Base-by-base conservation (phyloP, 805 yeast genomes). In the Kazachstania kunashirensis region DNA sequence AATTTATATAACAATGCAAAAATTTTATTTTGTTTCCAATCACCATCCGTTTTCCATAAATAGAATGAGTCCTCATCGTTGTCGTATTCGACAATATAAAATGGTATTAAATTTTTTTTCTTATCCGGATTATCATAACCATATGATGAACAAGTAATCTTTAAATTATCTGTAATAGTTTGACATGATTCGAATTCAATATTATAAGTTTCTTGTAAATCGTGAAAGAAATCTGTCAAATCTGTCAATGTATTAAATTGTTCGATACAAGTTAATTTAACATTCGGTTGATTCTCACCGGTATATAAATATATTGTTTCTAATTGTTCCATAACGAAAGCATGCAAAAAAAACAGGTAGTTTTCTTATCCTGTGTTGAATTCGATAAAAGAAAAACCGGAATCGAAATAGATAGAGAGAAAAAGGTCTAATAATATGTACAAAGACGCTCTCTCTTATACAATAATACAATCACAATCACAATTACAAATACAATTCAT, bases 91-190 rank as follows among this genome's bases (percentile, higher is more conserved):
- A 56, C 35, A 19, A 56, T 44, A 31, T 44, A 56, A 28, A 48
- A 48, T 3, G 57, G 59, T n/a, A 40, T 37, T 10, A 40, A 37
- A 8, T 34, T 32, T n/a, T 31, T 33, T n/a, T n/a, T n/a, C 12
- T 25, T 24, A 20, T 37, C 38, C 17, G 40, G 37, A 19, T 31
- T 34, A 5, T 39, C 34, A 19, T 33, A 29, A 17, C 46, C 44
- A 23, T 42, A 42, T 2, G 50, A 43, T 12, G 31, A 38, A 31
- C 53, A 47, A 14, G 33, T 32, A 24, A 55, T 37, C 37, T 53
- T 55, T 31, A 56, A 42, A 40, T 55, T 56, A 15, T 49, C 53
- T 4, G 61, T 53, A 16, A 53, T 51, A 8, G 59, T 56, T 34
- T 45, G 54, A 6, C 43, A 39, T 7, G 47, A 31, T 11, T 39